These are phyloP conservation scores for Maudiozyma barnettii DNA, from an alignment of 805 yeast genomes.

Conservation along the genomic window DNA sequence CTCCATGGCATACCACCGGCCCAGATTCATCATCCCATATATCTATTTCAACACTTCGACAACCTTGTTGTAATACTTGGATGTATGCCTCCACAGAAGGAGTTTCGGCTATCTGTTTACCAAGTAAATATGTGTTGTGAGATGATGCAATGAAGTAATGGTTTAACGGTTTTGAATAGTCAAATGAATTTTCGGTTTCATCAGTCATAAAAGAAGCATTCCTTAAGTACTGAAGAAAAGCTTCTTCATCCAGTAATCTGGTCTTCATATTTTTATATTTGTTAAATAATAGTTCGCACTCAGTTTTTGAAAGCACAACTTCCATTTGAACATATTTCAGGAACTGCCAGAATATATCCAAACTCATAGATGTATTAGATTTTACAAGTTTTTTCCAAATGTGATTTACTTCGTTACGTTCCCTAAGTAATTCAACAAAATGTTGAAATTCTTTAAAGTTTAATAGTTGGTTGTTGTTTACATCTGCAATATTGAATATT, in stretches of 20 bases:
- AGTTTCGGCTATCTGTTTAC: constrained; percentile 78
- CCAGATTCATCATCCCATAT: constrained; percentile 81
- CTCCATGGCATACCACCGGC: constrained; percentile 89
- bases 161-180: constrained; percentile 56
- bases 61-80: constrained; percentile 79
- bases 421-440: constrained; percentile 61
- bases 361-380: constrained; percentile 17
- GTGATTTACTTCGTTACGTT: constrained; percentile 47
- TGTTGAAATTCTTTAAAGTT: constrained; percentile 64
- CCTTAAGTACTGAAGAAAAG: constrained; percentile 25
- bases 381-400: constrained; percentile 38
- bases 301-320: constrained; percentile 16
- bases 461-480: constrained; percentile 40
- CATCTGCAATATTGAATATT: constrained; percentile 48
- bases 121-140: constrained; percentile 85
- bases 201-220: constrained; percentile 22
- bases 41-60: constrained; percentile 91
- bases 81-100: constrained; percentile 88
- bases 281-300: constrained; percentile 29
- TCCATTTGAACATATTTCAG: constrained; percentile 42
- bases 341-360: constrained; percentile 35
- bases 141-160: constrained; percentile 89
- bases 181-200: constrained; percentile 15
- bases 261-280: constrained; percentile 26
- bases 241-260: constrained; percentile 12